A percentile compares a stretch with the other conserved stretches of the same genome.
phyloP scores from a whole-genome alignment of 768 basidiomycete genomes.

The Sporobolomyces roseus region DNA sequence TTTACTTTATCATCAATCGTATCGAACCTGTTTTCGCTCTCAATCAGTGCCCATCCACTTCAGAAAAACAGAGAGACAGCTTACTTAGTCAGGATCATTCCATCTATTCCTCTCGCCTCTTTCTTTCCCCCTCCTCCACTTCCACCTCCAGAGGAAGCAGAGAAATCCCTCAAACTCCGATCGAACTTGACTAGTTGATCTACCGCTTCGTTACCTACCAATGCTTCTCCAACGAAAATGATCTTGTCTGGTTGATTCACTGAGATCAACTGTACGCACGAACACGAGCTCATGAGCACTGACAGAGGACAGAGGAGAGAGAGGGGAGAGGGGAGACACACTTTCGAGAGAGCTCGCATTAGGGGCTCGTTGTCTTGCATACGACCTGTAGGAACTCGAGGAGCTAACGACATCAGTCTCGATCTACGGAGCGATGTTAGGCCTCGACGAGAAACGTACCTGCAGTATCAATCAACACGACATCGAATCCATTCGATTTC shows the following conservation, averaged over 20 bases:
- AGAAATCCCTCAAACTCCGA: constrained; percentile 86
- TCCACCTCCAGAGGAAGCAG: constrained; percentile 54
- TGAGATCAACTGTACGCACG: constrained; percentile 66
- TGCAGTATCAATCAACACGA: constrained; percentile 95
- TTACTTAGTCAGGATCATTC: constrained; percentile 88
- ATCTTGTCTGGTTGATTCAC: constrained; percentile 96
- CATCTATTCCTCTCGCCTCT: constrained; percentile 89
- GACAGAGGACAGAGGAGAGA: background rate
- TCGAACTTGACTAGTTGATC: constrained; percentile 98
- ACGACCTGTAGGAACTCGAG: no score
- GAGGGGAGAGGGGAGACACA: constrained; percentile 46
- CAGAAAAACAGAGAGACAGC: background rate
- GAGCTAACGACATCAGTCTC: no score
- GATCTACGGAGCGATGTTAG: no score
- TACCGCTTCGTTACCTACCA: constrained; percentile 97
- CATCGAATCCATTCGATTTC: constrained; percentile 85
- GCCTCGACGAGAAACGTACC: no score
- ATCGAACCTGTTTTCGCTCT: constrained; percentile 61
- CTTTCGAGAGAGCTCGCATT: constrained; percentile 98
- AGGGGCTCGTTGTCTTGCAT: constrained; percentile 99
- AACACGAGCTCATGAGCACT: background rate
- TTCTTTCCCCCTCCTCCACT: constrained; percentile 49
- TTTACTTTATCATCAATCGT: constrained; percentile 92
- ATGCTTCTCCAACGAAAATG: constrained; percentile 94
- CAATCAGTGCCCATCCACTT: no score